phyloP scores from a whole-genome alignment of 805 yeast genomes.

The Candida rishiriensis region DNA sequence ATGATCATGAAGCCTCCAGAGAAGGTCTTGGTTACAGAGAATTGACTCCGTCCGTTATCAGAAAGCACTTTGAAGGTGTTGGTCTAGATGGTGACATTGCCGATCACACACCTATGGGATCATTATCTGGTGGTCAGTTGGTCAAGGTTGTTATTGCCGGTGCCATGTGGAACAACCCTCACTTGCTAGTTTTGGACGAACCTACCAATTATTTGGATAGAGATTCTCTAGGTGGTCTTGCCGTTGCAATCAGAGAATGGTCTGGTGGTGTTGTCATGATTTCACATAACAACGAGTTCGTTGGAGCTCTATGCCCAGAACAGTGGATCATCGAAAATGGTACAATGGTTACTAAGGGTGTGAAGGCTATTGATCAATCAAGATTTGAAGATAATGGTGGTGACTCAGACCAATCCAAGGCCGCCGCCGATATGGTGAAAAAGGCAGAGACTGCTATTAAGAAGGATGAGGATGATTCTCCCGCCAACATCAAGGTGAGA shows the following conservation, averaged over 20 bases:
- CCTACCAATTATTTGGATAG: constrained; percentile 98
- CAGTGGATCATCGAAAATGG: constrained; percentile 98
- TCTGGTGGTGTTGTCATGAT: constrained; percentile 97
- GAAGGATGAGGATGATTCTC: constrained; percentile 78
- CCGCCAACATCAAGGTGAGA: constrained; percentile 92
- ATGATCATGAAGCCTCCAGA: constrained; percentile 98
- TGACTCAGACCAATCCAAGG: constrained; percentile 37
- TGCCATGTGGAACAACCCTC: constrained; percentile 99
- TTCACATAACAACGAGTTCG: constrained; percentile 95
- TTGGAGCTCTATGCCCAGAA: constrained; percentile 96
- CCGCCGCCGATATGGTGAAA: constrained; percentile 41
- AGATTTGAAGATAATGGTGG: constrained; percentile 80
- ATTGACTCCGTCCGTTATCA: constrained; percentile 81
- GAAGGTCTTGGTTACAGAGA: constrained; percentile 99
- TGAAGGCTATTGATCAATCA: constrained; percentile 64
- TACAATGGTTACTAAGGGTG: constrained; percentile 78
- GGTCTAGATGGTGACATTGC: constrained; percentile 98
- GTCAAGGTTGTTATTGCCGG: constrained; percentile 99
- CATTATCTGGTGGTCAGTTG: constrained; percentile 95
- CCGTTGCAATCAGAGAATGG: constrained; percentile 98
- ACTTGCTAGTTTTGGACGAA: constrained; percentile 91
- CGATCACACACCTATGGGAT: constrained; percentile 95
- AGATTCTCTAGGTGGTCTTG: constrained; percentile 96
- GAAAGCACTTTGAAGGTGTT: constrained; percentile 95
- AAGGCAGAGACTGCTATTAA: constrained; percentile 45